phyloP scores from a whole-genome alignment of 371 early-diverging fungal species.

The Saksenaea vasiformis region DNA sequence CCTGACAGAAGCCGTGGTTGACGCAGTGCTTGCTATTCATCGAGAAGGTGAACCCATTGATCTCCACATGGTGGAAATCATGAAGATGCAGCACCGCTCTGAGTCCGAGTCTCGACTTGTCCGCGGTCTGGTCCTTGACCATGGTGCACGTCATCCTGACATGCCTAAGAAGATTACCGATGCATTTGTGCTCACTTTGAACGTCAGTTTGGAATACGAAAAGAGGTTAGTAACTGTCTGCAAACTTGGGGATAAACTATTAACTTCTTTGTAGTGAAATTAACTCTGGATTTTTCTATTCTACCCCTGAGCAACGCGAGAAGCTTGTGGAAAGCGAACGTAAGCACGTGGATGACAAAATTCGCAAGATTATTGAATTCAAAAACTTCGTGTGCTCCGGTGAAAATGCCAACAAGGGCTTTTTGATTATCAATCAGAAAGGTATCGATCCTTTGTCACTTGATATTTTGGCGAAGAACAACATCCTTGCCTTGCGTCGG shows the following conservation, averaged over 20 bases:
- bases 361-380: conserved; percentile 95
- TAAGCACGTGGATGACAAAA: conserved; percentile 92
- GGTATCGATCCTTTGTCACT: conserved; percentile 99
- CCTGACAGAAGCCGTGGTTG: conserved; percentile 95
- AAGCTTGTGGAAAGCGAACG: conserved; percentile 98
- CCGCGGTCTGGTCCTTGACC: conserved; percentile 99
- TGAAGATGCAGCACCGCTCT: conserved; percentile 99
- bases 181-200: conserved; percentile 94
- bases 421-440: conserved; percentile 99
- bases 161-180: conserved; percentile 98
- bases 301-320: conserved; percentile 97
- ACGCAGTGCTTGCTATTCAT: conserved; percentile 91
- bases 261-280: conserved; percentile 76
- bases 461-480: conserved; percentile 96
- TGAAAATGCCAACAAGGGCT: conserved; percentile 77
- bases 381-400: conserved; percentile 91
- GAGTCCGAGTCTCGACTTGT: conserved; percentile 95
- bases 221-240: conserved; percentile 69
- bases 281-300: conserved; percentile 99
- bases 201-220: conserved; percentile 99
- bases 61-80: conserved; percentile 99
- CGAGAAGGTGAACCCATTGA: conserved; percentile 88
- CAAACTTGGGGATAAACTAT: neutral
- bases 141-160: conserved; percentile 99
- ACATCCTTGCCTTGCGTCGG: conserved; percentile 97